Conservation (phyloP, 768 basidiomycete genomes). For the Pisolithus microcarpus region DNA sequence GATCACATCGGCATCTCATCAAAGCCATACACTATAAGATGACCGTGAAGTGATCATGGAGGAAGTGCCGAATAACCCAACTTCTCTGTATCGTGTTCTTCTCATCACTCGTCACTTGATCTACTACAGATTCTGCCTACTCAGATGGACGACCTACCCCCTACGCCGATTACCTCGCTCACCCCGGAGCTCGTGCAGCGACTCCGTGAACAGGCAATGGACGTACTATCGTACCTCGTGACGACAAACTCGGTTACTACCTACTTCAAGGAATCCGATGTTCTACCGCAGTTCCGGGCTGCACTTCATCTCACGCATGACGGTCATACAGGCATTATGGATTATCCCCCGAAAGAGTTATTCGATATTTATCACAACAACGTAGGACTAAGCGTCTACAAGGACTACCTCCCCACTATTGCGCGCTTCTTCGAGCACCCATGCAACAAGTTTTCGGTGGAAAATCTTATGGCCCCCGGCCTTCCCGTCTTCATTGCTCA, state of each 20-base stretch:
- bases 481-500: conserved; percentile 17
- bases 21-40: no score
- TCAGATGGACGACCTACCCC: conserved; percentile 3
- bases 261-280: conserved; percentile 10
- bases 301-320: not conserved
- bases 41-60: no score
- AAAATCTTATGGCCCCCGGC: conserved; percentile 17
- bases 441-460: conserved; percentile 12
- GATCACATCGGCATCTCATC: no score
- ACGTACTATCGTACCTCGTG: conserved; percentile 18
- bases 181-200: not conserved
- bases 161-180: conserved; percentile 2
- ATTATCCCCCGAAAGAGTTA: not conserved
- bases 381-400: conserved; percentile 12
- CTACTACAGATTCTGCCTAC: not conserved
- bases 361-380: conserved; percentile 10
- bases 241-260: conserved; percentile 13
- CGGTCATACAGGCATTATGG: not conserved
- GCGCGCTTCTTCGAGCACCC: conserved; percentile 15
- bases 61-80: no score
- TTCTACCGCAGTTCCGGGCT: conserved; percentile 11
- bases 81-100: no score
- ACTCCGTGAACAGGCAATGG: conserved; percentile 15
- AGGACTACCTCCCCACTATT: conserved; percentile 15
- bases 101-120: no score